phyloP scores from a whole-genome alignment of 805 yeast species.

The Saturnispora ahearnii region DNA sequence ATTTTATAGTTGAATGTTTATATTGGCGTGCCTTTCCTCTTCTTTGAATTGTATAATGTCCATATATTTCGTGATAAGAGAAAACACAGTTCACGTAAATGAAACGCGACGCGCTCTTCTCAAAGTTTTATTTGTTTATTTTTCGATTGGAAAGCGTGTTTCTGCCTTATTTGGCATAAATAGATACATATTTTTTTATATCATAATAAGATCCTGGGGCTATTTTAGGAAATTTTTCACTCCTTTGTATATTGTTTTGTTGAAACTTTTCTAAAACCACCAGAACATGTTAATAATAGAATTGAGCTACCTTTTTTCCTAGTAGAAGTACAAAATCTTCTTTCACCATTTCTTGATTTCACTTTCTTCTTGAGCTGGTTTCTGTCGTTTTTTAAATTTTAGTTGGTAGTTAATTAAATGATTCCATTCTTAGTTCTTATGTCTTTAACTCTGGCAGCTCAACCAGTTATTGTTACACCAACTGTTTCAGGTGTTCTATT shows the following conservation, averaged over 20 bases:
- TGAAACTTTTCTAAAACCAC: too few species aligned
- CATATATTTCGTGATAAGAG: too few species aligned
- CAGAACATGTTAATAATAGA: too few species aligned
- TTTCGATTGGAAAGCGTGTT: background rate
- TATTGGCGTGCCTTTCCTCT: too few species aligned
- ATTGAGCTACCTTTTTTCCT: too few species aligned
- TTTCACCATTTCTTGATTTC: too few species aligned
- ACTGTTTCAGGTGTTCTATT: background rate
- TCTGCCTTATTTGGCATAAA: background rate
- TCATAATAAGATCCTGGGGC: too few species aligned
- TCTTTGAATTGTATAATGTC: too few species aligned
- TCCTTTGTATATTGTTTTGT: too few species aligned
- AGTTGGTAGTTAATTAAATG: background rate
- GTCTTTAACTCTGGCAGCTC: background rate
- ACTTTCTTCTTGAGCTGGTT: background rate
- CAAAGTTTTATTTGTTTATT: background rate
- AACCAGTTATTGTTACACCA: background rate
- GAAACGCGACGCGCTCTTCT: constrained; percentile 1
- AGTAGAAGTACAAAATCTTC: too few species aligned
- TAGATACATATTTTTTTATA: background rate
- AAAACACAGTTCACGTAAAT: background rate
- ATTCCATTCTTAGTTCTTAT: background rate
- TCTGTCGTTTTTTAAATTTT: background rate
- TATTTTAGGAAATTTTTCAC: too few species aligned
- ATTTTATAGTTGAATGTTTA: constrained; percentile 34